Percentiles rank a stretch among this genome's conserved stretches.
phyloP scores from a whole-genome alignment of 345 rosid genomes.

The Acer negundo region DNA sequence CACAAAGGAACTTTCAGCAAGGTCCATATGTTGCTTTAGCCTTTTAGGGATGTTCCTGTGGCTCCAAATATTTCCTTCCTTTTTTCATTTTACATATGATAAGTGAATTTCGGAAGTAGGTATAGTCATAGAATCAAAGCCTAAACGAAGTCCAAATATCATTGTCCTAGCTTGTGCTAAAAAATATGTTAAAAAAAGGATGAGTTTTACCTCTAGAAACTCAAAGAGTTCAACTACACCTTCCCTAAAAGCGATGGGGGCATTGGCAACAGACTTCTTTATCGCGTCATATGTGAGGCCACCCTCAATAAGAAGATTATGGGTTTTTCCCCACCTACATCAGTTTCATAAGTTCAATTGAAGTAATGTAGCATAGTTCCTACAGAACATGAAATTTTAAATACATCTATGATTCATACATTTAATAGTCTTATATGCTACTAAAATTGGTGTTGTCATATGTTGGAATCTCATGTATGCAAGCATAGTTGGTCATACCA shows the following conservation, averaged over 20 bases:
- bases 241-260: constrained; percentile 76
- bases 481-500: constrained; percentile 42
- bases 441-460: background rate
- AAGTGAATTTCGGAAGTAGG: background rate
- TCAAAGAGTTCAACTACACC: constrained; percentile 77
- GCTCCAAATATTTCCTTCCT: background rate
- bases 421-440: constrained; percentile 7
- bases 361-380: background rate
- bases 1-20: background rate
- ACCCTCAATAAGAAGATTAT: constrained; percentile 83
- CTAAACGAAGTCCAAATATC: background rate
- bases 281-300: constrained; percentile 82
- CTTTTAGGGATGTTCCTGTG: background rate
- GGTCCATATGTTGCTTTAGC: background rate
- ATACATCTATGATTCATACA: background rate
- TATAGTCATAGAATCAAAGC: background rate
- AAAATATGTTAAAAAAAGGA: background rate
- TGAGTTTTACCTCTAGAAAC: constrained; percentile 64
- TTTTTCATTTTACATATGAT: background rate
- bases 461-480: background rate
- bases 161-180: background rate
- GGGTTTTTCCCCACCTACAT: constrained; percentile 86
- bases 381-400: background rate
- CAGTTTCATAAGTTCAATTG: background rate
- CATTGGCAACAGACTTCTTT: constrained; percentile 58